These are phyloP conservation scores for Wakefieldia striispora DNA, from an alignment of 768 basidiomycete species.

Conservation along the genomic window DNA sequence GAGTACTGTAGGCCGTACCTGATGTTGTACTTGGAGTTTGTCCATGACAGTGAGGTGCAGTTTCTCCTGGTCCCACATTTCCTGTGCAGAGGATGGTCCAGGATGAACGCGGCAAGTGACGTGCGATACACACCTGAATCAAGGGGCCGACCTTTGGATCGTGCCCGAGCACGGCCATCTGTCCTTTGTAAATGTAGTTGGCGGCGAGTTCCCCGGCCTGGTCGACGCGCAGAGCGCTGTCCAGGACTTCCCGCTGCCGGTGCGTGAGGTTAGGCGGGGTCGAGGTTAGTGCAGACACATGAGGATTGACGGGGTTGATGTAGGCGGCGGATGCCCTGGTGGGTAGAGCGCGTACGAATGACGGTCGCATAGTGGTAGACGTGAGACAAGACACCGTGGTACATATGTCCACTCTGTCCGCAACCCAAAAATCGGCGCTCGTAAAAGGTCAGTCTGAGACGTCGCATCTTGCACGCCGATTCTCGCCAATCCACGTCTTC, in stretches of 20 bases:
- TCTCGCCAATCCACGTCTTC: constrained; percentile 1
- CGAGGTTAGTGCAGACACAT: constrained; percentile 43
- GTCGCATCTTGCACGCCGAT: neutral
- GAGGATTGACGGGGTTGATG: constrained; percentile 35
- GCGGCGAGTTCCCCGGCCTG: constrained; percentile 96
- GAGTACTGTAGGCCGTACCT: constrained; percentile 78
- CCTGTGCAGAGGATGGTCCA: constrained; percentile 44
- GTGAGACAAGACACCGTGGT: constrained; percentile 6
- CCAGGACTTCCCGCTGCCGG: constrained; percentile 49
- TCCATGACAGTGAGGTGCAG: constrained; percentile 88
- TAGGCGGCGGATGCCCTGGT: constrained; percentile 50
- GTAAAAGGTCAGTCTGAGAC: constrained; percentile 37
- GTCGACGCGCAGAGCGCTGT: constrained; percentile 82
- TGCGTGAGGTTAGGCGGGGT: constrained; percentile 54
- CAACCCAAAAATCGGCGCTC: constrained; percentile 33
- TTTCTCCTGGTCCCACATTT: constrained; percentile 97
- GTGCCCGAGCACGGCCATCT: constrained; percentile 67
- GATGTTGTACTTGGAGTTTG: constrained; percentile 79
- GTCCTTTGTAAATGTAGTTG: constrained; percentile 93
- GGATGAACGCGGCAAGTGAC: neutral
- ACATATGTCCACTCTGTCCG: constrained; percentile 24
- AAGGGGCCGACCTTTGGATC: constrained; percentile 57
- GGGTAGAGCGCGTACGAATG: constrained; percentile 16
- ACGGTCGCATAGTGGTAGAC: constrained; percentile 12
- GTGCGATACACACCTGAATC: constrained; percentile 60